Base-by-base conservation (phyloP, 495 filamentous ascomycete genomes). In the Penicillium roqueforti region DNA sequence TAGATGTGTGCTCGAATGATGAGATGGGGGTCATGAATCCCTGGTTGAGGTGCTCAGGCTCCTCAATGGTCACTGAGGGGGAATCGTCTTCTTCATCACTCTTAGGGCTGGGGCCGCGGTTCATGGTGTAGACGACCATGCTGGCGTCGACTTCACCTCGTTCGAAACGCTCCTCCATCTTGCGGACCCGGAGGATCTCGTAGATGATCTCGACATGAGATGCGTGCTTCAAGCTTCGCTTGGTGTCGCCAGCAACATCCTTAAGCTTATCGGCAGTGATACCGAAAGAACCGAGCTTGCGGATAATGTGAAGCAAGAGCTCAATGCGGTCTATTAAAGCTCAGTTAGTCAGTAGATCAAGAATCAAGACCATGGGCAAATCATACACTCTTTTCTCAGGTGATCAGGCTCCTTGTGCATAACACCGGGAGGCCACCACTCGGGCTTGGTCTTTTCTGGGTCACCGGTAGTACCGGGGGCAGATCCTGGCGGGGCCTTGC, bases 401-500 rank as follows among this genome's bases (percentile, higher is more conserved):
- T 97, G 92, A 59, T 96, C 90, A 0, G 92, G 91, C 72, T 96
- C 92, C 61, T 81, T 88, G 68, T 93, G 90, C 25, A 81, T 75
- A 29, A 69, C 65, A 53, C 62, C 60, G 18, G 77, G 74, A 0
- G 90, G 90, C 92, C 92, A 97, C 88, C 90, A 96, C 16, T 76
- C 75, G 10, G 92, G 92, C 29, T 81, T 82, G 40, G 79, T 85
- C 29, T 76, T 71, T 38, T 87, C 77, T 3, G 76, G 75, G 39
- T 78, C 74, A 6, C 71, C 68, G 19, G 66, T 71, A 16, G 68
- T 55, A n/a, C 70, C 73, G 0, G 71, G 68, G 6, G 69, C 55
- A 23, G 68, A 67, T 22, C 70, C 69, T 43, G 66, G 53, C 29
- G 67, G 66, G 8, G 68, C 60, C 49, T 66, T 67, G 38, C 84